Percentiles rank a stretch among this genome's conserved stretches.
These are phyloP conservation scores for Entomortierella lignicola DNA, from an alignment of 192 early-diverging fungal genomes.

Conservation along the genomic window DNA sequence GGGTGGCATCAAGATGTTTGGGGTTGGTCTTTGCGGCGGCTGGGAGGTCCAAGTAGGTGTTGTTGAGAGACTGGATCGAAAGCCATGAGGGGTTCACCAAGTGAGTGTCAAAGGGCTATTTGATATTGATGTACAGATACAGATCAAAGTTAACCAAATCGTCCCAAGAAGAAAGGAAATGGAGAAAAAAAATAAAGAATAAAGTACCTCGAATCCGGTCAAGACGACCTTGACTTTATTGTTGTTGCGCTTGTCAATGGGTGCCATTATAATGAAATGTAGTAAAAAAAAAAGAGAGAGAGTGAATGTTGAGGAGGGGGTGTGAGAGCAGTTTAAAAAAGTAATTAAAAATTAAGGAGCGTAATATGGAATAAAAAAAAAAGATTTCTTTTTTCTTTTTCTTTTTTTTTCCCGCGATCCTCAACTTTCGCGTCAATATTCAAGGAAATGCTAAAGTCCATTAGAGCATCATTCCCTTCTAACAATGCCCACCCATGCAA, in stretches of 20 bases:
- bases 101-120: conserved; percentile 45
- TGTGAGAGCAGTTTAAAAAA: conserved; percentile 1
- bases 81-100: conserved; percentile 49
- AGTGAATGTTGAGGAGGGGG: background rate
- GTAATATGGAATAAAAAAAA: no score
- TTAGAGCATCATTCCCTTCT: background rate
- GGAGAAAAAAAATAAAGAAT: background rate
- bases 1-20: conserved; percentile 27
- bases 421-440: no score
- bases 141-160: background rate
- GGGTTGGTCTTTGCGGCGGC: background rate
- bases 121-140: no score
- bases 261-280: conserved; percentile 47
- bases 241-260: conserved; percentile 18
- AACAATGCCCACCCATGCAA: background rate
- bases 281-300: background rate
- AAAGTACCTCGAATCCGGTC: conserved; percentile 48
- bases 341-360: no score
- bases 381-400: no score
- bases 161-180: background rate
- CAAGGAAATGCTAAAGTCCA: background rate
- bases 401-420: no score
- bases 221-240: conserved; percentile 48
- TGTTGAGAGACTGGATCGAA: conserved; percentile 31
- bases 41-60: conserved; percentile 29